phyloP scores from a whole-genome alignment of 2,329 filamentous ascomycete species.

The Colletotrichum orbiculare region DNA sequence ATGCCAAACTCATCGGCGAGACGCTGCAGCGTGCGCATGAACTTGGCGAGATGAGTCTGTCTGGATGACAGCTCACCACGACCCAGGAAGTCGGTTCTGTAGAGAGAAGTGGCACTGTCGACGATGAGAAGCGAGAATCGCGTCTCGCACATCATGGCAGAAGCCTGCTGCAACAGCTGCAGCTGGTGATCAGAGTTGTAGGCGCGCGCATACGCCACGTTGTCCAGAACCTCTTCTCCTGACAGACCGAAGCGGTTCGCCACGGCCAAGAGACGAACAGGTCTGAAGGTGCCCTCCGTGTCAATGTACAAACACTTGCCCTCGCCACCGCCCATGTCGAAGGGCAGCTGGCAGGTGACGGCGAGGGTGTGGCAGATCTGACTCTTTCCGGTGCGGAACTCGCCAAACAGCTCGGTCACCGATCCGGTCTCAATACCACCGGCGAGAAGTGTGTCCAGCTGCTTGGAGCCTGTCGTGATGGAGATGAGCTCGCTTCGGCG shows the following conservation, averaged over 20 bases:
- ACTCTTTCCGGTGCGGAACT: conserved; percentile 98
- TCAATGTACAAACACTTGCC: conserved; percentile 99
- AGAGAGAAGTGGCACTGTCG: conserved; percentile 94
- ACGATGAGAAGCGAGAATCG: conserved; percentile 96
- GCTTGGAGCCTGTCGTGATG: conserved; percentile 97
- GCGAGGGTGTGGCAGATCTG: conserved; percentile 99
- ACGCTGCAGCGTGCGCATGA: conserved; percentile 85
- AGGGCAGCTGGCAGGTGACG: conserved; percentile 96
- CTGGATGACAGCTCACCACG: conserved; percentile 95
- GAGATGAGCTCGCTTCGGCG: conserved; percentile 96
- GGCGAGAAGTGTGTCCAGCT: conserved; percentile 92
- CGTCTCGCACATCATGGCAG: conserved; percentile 99
- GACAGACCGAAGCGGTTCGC: conserved; percentile 95
- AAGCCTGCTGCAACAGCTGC: conserved; percentile 92
- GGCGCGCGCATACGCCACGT: conserved; percentile 95
- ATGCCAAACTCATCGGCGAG: conserved; percentile 90
- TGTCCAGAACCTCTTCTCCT: conserved; percentile 97
- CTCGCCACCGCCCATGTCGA: conserved; percentile 98
- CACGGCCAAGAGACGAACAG: conserved; percentile 88
- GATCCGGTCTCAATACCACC: conserved; percentile 97
- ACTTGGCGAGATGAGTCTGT: conserved; percentile 89
- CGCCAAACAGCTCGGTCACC: conserved; percentile 97
- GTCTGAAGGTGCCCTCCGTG: conserved; percentile 96
- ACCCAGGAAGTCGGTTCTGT: conserved; percentile 96
- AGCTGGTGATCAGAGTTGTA: conserved; percentile 99